Percentiles rank a stretch among this genome's conserved stretches.
phyloP scores from a whole-genome alignment of 2,329 filamentous ascomycete genomes.

The Pseudonectria foliicola region DNA sequence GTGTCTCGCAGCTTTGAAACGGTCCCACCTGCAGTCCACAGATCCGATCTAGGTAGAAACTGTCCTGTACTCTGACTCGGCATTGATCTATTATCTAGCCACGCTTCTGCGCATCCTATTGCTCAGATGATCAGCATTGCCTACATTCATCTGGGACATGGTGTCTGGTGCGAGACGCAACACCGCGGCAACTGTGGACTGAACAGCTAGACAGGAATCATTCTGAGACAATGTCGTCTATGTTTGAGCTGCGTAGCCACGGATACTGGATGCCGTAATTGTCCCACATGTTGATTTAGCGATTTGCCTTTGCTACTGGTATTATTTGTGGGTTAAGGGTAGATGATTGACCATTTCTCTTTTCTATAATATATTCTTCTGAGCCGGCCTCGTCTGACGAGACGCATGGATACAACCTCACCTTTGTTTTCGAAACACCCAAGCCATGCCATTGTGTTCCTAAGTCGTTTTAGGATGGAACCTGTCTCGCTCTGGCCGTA shows the following conservation, averaged over 20 bases:
- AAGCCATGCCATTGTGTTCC: too few species aligned
- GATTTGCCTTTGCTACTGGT: too few species aligned
- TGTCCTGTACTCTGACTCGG: conserved; percentile 15
- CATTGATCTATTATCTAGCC: conserved; percentile 12
- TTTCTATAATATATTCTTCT: too few species aligned
- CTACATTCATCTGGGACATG: background rate
- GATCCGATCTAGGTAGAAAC: conserved; percentile 21
- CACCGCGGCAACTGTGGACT: conserved; percentile 4
- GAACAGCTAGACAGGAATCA: background rate
- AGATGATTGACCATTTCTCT: too few species aligned
- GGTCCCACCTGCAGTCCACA: conserved; percentile 9
- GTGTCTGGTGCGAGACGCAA: conserved; percentile 4
- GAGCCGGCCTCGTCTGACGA: too few species aligned
- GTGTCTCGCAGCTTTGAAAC: conserved; percentile 16
- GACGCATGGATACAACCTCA: too few species aligned
- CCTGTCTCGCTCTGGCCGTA: too few species aligned
- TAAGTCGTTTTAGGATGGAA: too few species aligned
- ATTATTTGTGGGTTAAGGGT: too few species aligned
- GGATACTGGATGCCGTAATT: too few species aligned
- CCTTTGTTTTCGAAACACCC: too few species aligned
- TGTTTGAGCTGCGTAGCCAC: background rate
- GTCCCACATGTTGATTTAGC: background rate
- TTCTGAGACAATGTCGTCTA: conserved; percentile 4
- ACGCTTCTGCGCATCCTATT: conserved; percentile 18
- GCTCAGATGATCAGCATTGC: conserved; percentile 2